phyloP scores from a whole-genome alignment of 2,329 filamentous ascomycete genomes.

The Alternaria arbusti region DNA sequence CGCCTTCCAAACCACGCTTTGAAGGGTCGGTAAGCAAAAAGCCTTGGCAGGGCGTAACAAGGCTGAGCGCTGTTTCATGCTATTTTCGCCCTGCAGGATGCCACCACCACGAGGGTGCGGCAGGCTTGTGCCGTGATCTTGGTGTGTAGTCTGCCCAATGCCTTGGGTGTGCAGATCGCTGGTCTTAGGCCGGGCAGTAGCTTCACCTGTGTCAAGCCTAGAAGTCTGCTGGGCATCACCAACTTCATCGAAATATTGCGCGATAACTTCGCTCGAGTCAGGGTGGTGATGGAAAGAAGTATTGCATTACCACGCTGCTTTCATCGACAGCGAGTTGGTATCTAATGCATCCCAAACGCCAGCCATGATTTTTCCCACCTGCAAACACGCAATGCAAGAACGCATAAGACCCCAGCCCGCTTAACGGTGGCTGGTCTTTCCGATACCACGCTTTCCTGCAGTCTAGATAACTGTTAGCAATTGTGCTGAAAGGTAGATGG shows the following conservation, averaged over 20 bases:
- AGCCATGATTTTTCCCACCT: constrained; percentile 34
- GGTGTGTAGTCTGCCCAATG: background rate
- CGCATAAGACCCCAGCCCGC: constrained; percentile 8
- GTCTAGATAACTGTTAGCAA: constrained; percentile 59
- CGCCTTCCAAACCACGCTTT: background rate
- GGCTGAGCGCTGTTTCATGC: background rate
- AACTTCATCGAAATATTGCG: background rate
- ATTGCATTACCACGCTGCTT: constrained; percentile 29
- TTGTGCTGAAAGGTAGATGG: background rate
- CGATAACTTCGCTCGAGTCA: background rate
- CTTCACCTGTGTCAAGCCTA: background rate
- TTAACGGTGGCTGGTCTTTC: constrained; percentile 73
- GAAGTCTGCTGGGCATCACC: background rate
- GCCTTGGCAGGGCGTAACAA: background rate
- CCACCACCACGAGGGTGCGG: background rate
- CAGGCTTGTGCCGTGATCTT: background rate
- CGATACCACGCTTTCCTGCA: constrained; percentile 90
- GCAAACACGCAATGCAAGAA: constrained; percentile 18
- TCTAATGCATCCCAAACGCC: constrained; percentile 42
- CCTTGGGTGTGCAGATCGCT: background rate
- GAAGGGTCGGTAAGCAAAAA: background rate
- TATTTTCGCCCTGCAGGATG: background rate
- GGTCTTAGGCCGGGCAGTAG: background rate
- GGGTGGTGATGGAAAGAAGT: constrained; percentile 2
- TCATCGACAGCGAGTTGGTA: constrained; percentile 32